A percentile compares a stretch with the other conserved stretches of the same genome.
Conservation (phyloP, 495 filamentous ascomycete species). For the Neurospora sp. region DNA sequence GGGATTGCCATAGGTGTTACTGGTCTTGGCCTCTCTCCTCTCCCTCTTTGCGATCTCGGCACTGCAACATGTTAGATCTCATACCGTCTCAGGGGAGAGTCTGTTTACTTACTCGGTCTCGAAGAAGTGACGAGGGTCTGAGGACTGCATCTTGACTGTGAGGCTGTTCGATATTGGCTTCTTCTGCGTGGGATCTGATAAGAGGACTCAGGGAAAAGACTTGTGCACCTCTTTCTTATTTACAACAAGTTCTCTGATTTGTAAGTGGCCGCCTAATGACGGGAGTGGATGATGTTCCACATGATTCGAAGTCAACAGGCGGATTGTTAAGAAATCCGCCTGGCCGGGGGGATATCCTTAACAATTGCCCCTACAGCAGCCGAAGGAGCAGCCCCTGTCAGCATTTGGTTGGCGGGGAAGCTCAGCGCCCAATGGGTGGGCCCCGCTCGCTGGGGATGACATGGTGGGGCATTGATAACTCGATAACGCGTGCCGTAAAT, state of each 20-base stretch:
- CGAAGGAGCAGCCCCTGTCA: neutral
- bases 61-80: conserved; percentile 31
- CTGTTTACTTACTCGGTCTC: conserved; percentile 61
- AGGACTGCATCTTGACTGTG: conserved; percentile 21
- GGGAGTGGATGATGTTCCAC: neutral
- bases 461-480: conserved; percentile 1
- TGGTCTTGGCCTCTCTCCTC: conserved; percentile 68
- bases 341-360: rapidly evolving
- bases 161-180: neutral
- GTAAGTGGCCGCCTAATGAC: neutral
- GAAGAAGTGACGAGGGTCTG: conserved; percentile 58
- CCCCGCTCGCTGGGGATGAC: neutral
- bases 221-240: neutral
- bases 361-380: neutral
- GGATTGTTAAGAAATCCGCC: neutral
- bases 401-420: conserved; percentile 11
- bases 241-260: neutral
- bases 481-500: conserved; percentile 10
- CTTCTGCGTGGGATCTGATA: neutral
- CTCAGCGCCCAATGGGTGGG: neutral
- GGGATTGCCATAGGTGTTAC: conserved; percentile 74
- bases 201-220: neutral
- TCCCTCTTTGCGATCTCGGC: conserved; percentile 59
- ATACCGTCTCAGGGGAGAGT: neutral
- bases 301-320: neutral